Base-by-base conservation (phyloP, 352 stramenopile species). In the Globisporangium rhizosaccharum region DNA sequence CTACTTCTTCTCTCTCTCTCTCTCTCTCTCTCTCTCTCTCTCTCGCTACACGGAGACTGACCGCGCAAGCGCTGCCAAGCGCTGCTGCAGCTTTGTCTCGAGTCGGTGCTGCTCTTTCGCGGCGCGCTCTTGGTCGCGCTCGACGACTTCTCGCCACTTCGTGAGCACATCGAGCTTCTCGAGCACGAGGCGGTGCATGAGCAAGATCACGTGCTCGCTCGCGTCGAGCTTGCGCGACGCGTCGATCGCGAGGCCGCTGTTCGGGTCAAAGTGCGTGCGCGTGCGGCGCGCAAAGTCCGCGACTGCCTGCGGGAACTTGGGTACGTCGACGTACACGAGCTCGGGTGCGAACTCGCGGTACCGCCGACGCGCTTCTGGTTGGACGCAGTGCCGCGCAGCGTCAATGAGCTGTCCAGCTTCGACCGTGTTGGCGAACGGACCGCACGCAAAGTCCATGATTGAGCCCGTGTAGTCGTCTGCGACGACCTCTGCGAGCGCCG, bases 131-230 rank as follows among this genome's bases (percentile, higher is more conserved):
- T 79, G 76, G 54, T 93, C 84, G 36, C 75, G 62, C 61, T 75
- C 75, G 14, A 93, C 78, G 1, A 73, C 70, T 12, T 55, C 55
- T 51, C 75, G 71, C 84, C 84, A 93, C 61, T 73, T 65, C 41
- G 87, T 72, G 15, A 93, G 63, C 36, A 86, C 41, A 41, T 93
- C 81, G 30, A 91, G 69, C 61, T 91, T 88, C 58, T 88, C 71
- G 50, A 88, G 77, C 57, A 78, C 84, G n/a, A 90, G 66, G 53
- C 82, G 84, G 41, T 93, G 84, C 51, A 75, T 85, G 53, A 85
- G 74, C 55, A 91, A 70, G 61, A 91, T 76, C 11, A 82, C 75
- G 64, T 76, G 88, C 66, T 93, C 84, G 56, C 73, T 79, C 5
- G 66, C 67, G 37, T 79, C 75, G n/a, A 93, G 71, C 57, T 77